Base-by-base conservation (phyloP, 2,329 filamentous ascomycete species). In the Gyromitra esculenta region DNA sequence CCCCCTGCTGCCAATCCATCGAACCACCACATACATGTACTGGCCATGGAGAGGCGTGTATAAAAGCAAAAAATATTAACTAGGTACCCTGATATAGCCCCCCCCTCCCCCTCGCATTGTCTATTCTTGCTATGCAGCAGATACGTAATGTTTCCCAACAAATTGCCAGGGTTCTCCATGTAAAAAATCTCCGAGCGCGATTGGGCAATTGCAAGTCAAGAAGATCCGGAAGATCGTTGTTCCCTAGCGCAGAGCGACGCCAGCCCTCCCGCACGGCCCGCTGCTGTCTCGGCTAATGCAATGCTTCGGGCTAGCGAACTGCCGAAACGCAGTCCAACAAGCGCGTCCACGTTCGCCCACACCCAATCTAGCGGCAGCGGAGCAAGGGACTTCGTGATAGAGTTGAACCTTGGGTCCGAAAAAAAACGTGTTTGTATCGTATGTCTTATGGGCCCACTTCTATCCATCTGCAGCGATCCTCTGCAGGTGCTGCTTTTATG, bases 241-340 rank as follows among this genome's bases (percentile, higher is more conserved):
- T 52, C 48, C 48, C 48, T 52, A n/a, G n/a, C 15, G 48, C 8
- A 52, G 48, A 52, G 18, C 18, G 6, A 52, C n/a, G 15, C n/a
- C 48, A 56, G 35, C 59, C 25, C 45, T 62, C 39, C 57, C 37
- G 59, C 59, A 62, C 59, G 59, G 59, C 37, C 59, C 37, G 59
- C 59, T 21, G 37, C 56, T 60, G 59, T 43, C 37, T 62, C 39
- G 59, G 39, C 25, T 62, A 62, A 21, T 31, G 52, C 8, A 31
- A 21, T 13, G 52, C 8, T 18, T 52, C 50, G 18, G 13, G 18
- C 50, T 52, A 18, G 25, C 52, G 9, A 56, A 18, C 18, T 52
- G 21, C 21, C 21, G 52, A 31, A 31, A 56, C 11, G 15, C 48
- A 31, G 25, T 31, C 48, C 6, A 6, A 18, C 48, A 15, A n/a